Evolutionary conservation across 225 moss, liverwort and hornwort species (phyloP).

Genomic region (Straminergon stramineum): DNA sequence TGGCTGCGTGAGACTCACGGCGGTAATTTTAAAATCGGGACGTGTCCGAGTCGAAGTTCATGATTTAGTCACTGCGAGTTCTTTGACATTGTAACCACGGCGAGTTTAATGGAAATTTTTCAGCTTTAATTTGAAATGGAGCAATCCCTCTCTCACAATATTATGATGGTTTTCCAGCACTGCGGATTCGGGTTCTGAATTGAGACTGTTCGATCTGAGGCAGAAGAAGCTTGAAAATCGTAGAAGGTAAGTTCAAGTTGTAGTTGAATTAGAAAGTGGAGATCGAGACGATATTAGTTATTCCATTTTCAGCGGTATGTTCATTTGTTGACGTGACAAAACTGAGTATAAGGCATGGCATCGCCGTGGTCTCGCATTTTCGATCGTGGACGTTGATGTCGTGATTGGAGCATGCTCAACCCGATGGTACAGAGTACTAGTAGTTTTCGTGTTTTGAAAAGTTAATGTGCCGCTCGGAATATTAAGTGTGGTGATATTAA

Average conservation of each 20-base stretch:
- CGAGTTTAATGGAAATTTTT: background rate
- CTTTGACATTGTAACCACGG: background rate
- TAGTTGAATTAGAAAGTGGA: background rate
- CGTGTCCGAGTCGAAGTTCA: background rate
- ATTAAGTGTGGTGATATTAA: background rate
- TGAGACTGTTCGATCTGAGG: background rate
- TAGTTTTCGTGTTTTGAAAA: background rate
- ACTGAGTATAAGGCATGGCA: background rate
- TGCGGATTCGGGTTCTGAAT: background rate
- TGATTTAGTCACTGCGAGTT: background rate
- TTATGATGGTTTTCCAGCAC: background rate
- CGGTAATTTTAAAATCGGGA: background rate
- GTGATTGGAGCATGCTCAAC: background rate
- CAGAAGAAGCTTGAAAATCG: background rate
- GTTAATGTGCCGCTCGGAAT: background rate
- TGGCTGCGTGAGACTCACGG: background rate
- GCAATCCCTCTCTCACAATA: background rate
- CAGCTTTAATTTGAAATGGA: background rate
- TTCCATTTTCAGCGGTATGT: background rate
- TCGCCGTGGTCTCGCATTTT: background rate
- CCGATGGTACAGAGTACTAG: background rate
- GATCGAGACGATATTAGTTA: background rate
- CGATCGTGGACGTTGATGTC: too few relatives aligned
- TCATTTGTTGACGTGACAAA: background rate
- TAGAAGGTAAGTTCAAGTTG: background rate